A percentile compares a stretch with the other conserved stretches of the same genome.
phyloP scores from a whole-genome alignment of 2,329 filamentous ascomycete genomes.

The Blumeria graminis region DNA sequence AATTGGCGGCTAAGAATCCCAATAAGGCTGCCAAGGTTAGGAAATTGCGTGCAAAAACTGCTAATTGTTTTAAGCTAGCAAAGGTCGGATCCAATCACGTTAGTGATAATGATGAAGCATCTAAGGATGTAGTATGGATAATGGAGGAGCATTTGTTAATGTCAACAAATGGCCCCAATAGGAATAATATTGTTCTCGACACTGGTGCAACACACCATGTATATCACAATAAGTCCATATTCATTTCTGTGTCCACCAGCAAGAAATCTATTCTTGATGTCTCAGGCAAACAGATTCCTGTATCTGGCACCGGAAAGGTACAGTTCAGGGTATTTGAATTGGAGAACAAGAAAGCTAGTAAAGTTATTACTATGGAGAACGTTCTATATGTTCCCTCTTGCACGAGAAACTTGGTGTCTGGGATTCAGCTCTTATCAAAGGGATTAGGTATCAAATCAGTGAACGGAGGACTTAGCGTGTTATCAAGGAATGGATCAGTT shows the following conservation, averaged over 20 bases:
- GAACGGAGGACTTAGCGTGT: no score
- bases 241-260: not conserved
- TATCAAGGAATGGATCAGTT: not conserved
- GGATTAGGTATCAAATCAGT: not conserved
- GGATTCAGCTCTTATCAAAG: not conserved
- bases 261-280: not conserved
- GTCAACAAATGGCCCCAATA: not conserved
- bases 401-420: not conserved
- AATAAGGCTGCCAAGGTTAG: not conserved
- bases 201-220: not conserved
- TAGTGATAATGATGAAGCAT: not conserved
- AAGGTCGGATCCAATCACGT: no score
- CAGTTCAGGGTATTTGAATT: not conserved
- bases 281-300: not conserved
- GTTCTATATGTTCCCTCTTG: not conserved
- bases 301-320: not conserved
- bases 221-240: not conserved
- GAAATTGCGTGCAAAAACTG: not conserved
- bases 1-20: not conserved
- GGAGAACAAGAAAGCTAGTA: not conserved
- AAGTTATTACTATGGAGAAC: not conserved
- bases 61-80: not conserved
- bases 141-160: not conserved
- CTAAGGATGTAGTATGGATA: not conserved
- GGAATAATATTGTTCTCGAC: not conserved